phyloP scores from a whole-genome alignment of 2,329 filamentous ascomycete genomes.

The Fusarium sp. region DNA sequence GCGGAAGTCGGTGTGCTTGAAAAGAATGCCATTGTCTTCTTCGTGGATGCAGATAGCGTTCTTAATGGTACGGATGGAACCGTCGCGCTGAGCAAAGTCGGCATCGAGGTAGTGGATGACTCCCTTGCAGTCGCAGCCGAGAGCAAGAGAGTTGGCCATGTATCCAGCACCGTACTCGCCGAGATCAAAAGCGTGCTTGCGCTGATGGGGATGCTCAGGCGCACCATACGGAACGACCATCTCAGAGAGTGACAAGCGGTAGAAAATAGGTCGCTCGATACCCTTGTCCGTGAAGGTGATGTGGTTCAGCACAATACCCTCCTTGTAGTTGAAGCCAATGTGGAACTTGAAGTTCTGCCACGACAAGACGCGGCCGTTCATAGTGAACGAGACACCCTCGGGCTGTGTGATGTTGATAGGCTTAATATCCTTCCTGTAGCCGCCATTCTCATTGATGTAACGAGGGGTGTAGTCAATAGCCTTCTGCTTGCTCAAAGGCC shows the following conservation, averaged over 20 bases:
- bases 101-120: conserved; percentile 93
- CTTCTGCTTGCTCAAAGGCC: conserved; percentile 77
- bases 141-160: conserved; percentile 81
- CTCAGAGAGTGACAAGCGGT: conserved; percentile 87
- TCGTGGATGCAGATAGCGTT: conserved; percentile 97
- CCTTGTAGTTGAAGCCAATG: conserved; percentile 93
- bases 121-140: conserved; percentile 90
- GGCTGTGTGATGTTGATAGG: conserved; percentile 90
- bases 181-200: conserved; percentile 85
- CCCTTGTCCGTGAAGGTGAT: conserved; percentile 91
- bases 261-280: conserved; percentile 82
- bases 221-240: conserved; percentile 95
- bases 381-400: conserved; percentile 86
- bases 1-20: conserved; percentile 95
- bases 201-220: conserved; percentile 82
- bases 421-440: conserved; percentile 84
- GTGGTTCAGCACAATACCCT: conserved; percentile 91
- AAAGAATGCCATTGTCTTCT: conserved; percentile 90
- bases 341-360: conserved; percentile 98
- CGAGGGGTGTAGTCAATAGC: conserved; percentile 85
- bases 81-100: conserved; percentile 82
- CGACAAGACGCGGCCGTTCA: conserved; percentile 76
- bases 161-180: conserved; percentile 86
- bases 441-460: conserved; percentile 78
- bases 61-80: conserved; percentile 84